Conservation (phyloP, 768 basidiomycete genomes). For the Tylopilus intermedius region DNA sequence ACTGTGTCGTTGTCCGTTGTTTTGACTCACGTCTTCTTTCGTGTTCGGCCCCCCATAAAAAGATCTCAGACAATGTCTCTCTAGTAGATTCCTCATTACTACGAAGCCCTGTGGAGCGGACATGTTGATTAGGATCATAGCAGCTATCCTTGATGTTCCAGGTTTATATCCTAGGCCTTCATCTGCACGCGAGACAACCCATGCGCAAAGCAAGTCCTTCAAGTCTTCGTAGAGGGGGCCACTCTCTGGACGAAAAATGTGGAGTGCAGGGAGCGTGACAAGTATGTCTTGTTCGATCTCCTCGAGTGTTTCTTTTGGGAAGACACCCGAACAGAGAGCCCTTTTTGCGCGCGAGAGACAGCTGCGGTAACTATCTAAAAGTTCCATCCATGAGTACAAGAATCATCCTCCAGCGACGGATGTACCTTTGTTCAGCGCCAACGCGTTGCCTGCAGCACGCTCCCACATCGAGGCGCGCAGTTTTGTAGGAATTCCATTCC, state of each 20-base stretch:
- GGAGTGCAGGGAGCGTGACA: conserved; percentile 68
- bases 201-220: conserved; percentile 79
- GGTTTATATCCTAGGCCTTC: conserved; percentile 72
- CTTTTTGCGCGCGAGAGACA: conserved; percentile 73
- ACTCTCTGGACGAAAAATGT: conserved; percentile 70
- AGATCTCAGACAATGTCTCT: conserved; percentile 78
- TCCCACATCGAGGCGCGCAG: conserved; percentile 80
- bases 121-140: conserved; percentile 85
- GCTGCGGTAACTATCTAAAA: conserved; percentile 58
- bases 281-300: conserved; percentile 72
- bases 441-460: conserved; percentile 74
- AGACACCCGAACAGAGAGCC: conserved; percentile 57
- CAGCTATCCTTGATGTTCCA: conserved; percentile 72
- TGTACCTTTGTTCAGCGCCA: conserved; percentile 78
- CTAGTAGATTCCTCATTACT: conserved; percentile 79
- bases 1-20: conserved; percentile 14
- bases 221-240: conserved; percentile 82
- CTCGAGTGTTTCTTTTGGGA: conserved; percentile 57
- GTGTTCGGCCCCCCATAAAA: conserved; percentile 72
- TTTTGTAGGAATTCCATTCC: conserved; percentile 82
- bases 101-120: conserved; percentile 69
- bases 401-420: neutral
- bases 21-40: conserved; percentile 70
- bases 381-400: conserved; percentile 1
- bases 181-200: conserved; percentile 82